phyloP scores from a whole-genome alignment of 495 filamentous ascomycete genomes.

The Opeltia flavorubescens region DNA sequence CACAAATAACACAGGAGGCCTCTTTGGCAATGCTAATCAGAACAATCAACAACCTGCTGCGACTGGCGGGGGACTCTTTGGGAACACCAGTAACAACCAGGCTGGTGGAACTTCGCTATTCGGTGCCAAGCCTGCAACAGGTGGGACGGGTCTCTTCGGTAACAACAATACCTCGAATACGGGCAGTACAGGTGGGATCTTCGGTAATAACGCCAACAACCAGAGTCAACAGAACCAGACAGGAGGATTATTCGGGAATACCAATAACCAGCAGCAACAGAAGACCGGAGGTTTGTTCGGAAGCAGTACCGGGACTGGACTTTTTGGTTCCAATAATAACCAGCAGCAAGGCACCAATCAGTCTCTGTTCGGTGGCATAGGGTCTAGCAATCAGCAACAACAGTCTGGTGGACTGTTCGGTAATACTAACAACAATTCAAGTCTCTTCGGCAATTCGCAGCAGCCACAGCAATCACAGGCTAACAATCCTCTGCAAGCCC shows the following conservation, averaged over 20 bases:
- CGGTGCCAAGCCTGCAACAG: constrained; percentile 19
- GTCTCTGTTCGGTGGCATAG: constrained; percentile 50
- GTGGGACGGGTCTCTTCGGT: constrained; percentile 35
- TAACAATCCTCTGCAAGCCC: constrained; percentile 31
- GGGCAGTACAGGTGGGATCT: constrained; percentile 13
- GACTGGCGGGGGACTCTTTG: constrained; percentile 27
- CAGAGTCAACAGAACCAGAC: constrained; percentile 24
- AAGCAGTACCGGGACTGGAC: constrained; percentile 19
- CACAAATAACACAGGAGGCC: constrained; percentile 13
- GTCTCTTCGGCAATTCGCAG: constrained; percentile 54
- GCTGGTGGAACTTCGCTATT: constrained; percentile 26
- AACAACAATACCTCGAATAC: constrained; percentile 16
- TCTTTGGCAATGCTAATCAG: constrained; percentile 30
- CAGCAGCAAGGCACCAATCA: constrained; percentile 31
- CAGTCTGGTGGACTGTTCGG: constrained; percentile 31
- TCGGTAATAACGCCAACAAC: constrained; percentile 23
- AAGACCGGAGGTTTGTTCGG: constrained; percentile 27
- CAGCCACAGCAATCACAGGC: constrained; percentile 28
- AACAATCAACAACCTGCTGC: constrained; percentile 25
- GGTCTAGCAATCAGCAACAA: constrained; percentile 43
- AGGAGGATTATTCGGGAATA: constrained; percentile 32
- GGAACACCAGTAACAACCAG: constrained; percentile 21
- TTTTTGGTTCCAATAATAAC: constrained; percentile 28
- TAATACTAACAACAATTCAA: constrained; percentile 24
- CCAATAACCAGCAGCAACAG: constrained; percentile 24